phyloP scores from a whole-genome alignment of 176 grass and related monocot species.

The Raddia guianensis region DNA sequence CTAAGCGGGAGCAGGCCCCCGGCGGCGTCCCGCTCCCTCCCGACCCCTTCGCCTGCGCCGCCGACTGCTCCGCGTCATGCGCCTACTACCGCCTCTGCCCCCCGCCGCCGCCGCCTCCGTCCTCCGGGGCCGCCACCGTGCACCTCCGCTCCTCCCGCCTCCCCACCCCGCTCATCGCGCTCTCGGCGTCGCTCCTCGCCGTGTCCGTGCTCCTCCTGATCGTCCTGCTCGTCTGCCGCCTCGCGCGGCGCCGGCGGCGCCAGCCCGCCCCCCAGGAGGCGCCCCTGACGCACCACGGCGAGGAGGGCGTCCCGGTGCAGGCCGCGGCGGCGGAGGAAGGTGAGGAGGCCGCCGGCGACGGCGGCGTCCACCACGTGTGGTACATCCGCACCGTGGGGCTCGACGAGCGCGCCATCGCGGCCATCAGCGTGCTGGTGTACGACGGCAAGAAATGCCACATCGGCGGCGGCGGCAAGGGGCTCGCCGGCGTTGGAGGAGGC shows the following conservation, averaged over 20 bases:
- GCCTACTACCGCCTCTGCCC: neutral
- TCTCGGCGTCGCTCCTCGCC: slow-evolving; percentile 50
- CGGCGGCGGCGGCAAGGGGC: neutral
- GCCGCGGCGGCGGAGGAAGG: neutral
- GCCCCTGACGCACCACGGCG: slow-evolving; percentile 12
- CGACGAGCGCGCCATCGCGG: slow-evolving; percentile 73
- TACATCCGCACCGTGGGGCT: slow-evolving; percentile 83
- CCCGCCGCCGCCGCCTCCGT: neutral
- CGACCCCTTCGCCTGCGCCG: slow-evolving; percentile 9
- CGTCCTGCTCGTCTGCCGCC: slow-evolving; percentile 34
- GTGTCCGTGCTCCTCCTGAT: slow-evolving; percentile 43
- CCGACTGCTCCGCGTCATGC: slow-evolving; percentile 31
- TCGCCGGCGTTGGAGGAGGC: neutral
- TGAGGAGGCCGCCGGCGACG: slow-evolving; percentile 7
- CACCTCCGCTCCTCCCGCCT: slow-evolving; percentile 43
- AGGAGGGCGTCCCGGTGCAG: neutral
- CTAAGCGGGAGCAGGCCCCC: neutral
- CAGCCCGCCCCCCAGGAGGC: slow-evolving; percentile 10
- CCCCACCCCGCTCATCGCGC: slow-evolving; percentile 46
- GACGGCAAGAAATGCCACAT: slow-evolving; percentile 46
- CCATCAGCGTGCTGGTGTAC: slow-evolving; percentile 72
- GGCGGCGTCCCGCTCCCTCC: neutral
- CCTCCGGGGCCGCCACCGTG: slow-evolving; percentile 29
- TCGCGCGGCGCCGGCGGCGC: neutral
- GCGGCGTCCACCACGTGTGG: slow-evolving; percentile 73